Evolutionary conservation across 2,329 filamentous ascomycete species (phyloP).

Genomic region (Aspergillus pseudoglaucus): DNA sequence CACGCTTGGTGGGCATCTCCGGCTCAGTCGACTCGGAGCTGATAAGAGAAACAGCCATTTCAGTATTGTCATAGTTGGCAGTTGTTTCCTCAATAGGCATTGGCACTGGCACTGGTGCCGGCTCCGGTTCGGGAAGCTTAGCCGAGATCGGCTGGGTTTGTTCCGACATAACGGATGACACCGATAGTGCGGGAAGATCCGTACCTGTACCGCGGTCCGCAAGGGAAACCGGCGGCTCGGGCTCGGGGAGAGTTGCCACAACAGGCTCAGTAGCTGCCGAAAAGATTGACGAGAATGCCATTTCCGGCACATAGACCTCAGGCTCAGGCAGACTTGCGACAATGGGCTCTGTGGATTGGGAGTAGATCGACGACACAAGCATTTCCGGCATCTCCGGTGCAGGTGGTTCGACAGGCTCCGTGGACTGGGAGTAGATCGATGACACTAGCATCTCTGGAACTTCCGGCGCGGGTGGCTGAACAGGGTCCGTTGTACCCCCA

Average conservation of each 20-base stretch:
- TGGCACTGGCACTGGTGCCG: conserved; percentile 9
- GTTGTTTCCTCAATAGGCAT: conserved; percentile 3
- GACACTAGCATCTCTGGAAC: conserved; percentile 25
- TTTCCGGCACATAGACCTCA: conserved; percentile 13
- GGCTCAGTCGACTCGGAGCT: conserved; percentile 28
- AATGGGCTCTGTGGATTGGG: conserved; percentile 22
- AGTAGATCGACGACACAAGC: conserved; percentile 29
- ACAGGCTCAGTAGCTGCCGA: conserved; percentile 18
- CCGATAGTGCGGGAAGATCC: conserved; percentile 13
- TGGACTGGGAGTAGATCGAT: conserved; percentile 26
- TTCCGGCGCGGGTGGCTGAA: conserved; percentile 11
- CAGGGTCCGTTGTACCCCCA: conserved; percentile 24
- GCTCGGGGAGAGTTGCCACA: conserved; percentile 14
- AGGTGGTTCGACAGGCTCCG: conserved; percentile 19
- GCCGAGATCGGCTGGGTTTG: conserved; percentile 17
- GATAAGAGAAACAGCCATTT: conserved; percentile 26
- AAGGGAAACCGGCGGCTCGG: conserved; percentile 13
- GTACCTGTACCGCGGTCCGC: conserved; percentile 2
- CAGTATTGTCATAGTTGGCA: conserved; percentile 12
- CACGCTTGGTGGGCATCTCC: conserved; percentile 15
- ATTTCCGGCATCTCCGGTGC: conserved; percentile 15
- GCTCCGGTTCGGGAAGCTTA: conserved; percentile 13
- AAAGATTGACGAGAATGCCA: conserved; percentile 23
- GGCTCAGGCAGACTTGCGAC: conserved; percentile 6
- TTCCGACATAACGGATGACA: conserved; percentile 14